A percentile compares a stretch with the other conserved stretches of the same genome.
Evolutionary conservation across 2,329 filamentous ascomycete genomes (phyloP).

Genomic region (Tolypocladium pustulatum): DNA sequence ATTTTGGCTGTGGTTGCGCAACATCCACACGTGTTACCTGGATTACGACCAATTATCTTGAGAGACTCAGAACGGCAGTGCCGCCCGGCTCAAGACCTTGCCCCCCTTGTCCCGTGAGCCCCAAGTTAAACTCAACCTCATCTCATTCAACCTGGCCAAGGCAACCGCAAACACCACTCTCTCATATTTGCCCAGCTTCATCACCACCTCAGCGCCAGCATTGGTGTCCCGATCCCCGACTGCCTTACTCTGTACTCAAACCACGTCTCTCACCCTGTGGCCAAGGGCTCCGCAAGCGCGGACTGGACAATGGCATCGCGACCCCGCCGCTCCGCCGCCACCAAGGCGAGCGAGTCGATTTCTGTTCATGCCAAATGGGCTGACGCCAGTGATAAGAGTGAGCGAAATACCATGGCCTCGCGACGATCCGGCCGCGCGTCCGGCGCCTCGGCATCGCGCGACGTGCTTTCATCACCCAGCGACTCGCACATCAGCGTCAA

Average conservation of each 20-base stretch:
- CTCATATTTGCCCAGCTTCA: not conserved
- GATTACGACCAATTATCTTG: conserved; percentile 2
- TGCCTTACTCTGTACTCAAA: too few relatives aligned
- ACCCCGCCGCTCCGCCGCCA: conserved; percentile 33
- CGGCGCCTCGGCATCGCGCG: conserved; percentile 30
- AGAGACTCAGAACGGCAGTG: not conserved
- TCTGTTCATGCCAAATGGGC: conserved; percentile 29
- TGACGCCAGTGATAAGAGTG: conserved; percentile 25
- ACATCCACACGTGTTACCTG: not conserved
- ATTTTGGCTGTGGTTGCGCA: not conserved
- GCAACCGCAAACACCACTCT: not conserved
- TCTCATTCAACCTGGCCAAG: not conserved
- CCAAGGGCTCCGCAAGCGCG: conserved; percentile 1
- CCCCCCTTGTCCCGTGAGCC: not conserved
- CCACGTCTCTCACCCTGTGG: not conserved
- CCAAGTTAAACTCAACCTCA: conserved; percentile 3
- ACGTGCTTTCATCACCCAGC: conserved; percentile 35
- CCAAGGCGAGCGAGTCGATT: conserved; percentile 31
- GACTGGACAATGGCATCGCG: conserved; percentile 32
- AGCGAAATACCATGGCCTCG: conserved; percentile 37
- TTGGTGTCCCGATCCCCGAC: not conserved
- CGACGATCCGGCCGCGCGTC: conserved; percentile 38
- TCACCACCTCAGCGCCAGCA: not conserved
- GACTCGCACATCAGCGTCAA: conserved; percentile 35
- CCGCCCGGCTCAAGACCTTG: not conserved